Evolutionary conservation across 106 monocot species (phyloP).

Genomic region (Dendrobium nobile): DNA sequence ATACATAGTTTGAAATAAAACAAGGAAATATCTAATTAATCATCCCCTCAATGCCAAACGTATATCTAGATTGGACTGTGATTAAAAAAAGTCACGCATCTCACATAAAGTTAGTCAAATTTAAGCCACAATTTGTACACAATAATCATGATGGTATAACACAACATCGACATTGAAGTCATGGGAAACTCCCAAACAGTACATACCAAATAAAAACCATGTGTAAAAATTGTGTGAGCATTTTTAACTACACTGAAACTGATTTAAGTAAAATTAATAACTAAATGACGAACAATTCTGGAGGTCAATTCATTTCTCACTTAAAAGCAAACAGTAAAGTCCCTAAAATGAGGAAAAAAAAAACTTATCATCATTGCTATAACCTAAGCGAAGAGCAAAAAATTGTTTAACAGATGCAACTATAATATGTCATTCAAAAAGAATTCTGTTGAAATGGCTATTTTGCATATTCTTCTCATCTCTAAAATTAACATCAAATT

Average conservation of each 20-base stretch:
- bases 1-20: too few species aligned
- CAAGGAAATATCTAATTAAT: too few species aligned
- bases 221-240: background rate
- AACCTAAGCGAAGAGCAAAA: background rate
- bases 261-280: background rate
- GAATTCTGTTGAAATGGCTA: background rate
- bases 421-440: background rate
- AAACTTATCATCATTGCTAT: background rate
- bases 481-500: background rate
- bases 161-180: too few species aligned
- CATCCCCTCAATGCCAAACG: too few species aligned
- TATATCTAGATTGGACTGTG: too few species aligned
- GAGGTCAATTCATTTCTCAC: background rate
- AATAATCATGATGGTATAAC: too few species aligned
- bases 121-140: too few species aligned
- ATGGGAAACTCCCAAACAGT: too few species aligned
- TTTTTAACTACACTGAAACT: background rate
- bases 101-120: too few species aligned
- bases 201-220: too few species aligned
- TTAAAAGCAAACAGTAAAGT: background rate
- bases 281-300: background rate
- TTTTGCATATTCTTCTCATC: background rate
- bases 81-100: too few species aligned
- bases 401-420: background rate
- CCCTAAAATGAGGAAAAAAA: background rate